Evolutionary conservation across 192 early-diverging fungal species (phyloP), one percentile per base, ranked within the genome.

Genomic region (Coemansia sp.): DNA sequence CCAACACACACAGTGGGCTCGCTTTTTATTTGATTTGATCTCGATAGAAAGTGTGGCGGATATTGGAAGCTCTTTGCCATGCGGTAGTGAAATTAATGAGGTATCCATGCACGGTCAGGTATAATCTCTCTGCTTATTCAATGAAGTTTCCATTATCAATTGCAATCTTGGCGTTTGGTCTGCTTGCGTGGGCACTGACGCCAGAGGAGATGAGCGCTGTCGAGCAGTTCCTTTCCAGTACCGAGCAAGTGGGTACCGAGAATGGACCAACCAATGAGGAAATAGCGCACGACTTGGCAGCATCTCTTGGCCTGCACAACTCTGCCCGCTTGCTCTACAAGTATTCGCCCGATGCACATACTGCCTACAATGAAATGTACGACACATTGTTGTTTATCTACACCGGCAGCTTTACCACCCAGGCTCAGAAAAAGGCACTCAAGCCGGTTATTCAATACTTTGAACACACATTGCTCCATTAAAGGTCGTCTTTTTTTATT

Each of bases 251-350:
- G 5, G 58, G 58, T 10, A 39, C 52, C 0, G 54, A 61, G 4
- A 65, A 47, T 9, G 72, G 58, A 1, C 57, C 37, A 11, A 76
- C 72, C 14, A 76, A 58, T 14, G 66, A 69, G 9, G 72, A 76
- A 23, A 58, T 76, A 11, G 45, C 58, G 21, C 72, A 76, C 15
- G 66, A 69, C 34, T 47, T 76, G 17, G 62, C 72, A 14, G 62
- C 40, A 2, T 51, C 53, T 3, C 66, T 76, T 17, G 66, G 62
- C 9, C 38, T 69, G 10, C 60, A 17, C 47, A 69, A 58, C 47
- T 76, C 72, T 11, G 66, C 66, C 14, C 42, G 66, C 4, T 28
- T 69, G 18, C 55, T 76, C 15, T 76, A 76, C 62, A 76, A 76
- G 45, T 56, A 69, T 55, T 76, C 72, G 14, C 72, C 66, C 3